Conservation (phyloP, 306 rosid species). For the Bauhinia variegata region DNA sequence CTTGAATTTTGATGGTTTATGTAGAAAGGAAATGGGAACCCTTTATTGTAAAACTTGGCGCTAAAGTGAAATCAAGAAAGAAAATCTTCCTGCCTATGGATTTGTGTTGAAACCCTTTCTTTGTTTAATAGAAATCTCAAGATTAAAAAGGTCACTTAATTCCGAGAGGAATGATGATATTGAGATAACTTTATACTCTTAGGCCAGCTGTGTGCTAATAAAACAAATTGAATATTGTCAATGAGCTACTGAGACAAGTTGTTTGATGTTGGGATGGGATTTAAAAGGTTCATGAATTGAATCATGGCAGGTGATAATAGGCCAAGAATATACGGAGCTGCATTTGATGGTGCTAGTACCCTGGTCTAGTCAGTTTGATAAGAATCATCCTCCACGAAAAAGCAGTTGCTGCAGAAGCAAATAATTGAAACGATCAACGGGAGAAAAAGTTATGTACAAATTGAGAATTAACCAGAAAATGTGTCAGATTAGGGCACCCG, state of each 20-base stretch:
- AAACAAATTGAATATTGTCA: no score
- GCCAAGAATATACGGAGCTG: not conserved
- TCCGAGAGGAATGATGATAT: no score
- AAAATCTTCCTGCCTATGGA: constrained; percentile 30
- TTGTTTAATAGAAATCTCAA: constrained; percentile 7
- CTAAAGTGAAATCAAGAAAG: constrained; percentile 45
- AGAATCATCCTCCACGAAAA: not conserved
- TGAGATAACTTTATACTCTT: no score
- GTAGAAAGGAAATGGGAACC: constrained; percentile 33
- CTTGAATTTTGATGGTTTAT: constrained; percentile 46
- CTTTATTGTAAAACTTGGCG: constrained; percentile 40
- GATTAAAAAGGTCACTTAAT: constrained; percentile 19
- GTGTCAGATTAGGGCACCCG: not conserved
- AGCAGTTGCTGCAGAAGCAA: not conserved
- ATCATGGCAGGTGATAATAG: constrained; percentile 18
- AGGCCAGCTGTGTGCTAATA: no score
- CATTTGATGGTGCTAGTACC: no score
- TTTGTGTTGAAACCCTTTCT: constrained; percentile 33
- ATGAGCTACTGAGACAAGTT: not conserved
- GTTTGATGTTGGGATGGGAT: constrained; percentile 1
- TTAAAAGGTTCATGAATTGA: constrained; percentile 30
- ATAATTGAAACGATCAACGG: no score
- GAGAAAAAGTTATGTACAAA: not conserved
- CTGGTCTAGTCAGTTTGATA: no score
- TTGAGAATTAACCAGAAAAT: not conserved